A percentile compares a stretch with the other conserved stretches of the same genome.
phyloP scores from a whole-genome alignment of 371 early-diverging fungal genomes.

The Haplosporangium sp. region DNA sequence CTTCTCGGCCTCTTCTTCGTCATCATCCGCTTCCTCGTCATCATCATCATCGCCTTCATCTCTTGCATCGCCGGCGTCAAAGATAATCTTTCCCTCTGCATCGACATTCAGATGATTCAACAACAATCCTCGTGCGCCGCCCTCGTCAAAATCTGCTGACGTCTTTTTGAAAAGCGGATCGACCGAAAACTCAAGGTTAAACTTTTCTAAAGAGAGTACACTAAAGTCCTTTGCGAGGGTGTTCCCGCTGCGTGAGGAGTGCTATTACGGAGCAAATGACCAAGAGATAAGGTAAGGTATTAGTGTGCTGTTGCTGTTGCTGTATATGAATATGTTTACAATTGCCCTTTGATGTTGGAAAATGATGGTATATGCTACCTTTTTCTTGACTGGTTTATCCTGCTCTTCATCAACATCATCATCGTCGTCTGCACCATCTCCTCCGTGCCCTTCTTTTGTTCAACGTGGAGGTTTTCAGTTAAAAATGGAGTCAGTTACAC shows the following conservation, averaged over 20 bases:
- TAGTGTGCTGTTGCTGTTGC: background rate
- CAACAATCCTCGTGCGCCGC: slow-evolving; percentile 94
- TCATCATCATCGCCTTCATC: slow-evolving; percentile 57
- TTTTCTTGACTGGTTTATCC: slow-evolving; percentile 57
- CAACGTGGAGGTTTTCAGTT: background rate
- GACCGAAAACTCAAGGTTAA: slow-evolving; percentile 92
- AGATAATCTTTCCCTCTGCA: slow-evolving; percentile 87
- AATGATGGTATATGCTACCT: slow-evolving; percentile 16
- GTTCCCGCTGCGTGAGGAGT: slow-evolving; percentile 60
- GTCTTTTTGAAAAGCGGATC: slow-evolving; percentile 99
- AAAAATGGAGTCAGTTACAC: too few species aligned
- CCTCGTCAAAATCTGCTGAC: slow-evolving; percentile 98
- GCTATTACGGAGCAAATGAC: background rate
- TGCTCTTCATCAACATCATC: slow-evolving; percentile 61
- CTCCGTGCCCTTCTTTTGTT: slow-evolving; percentile 24
- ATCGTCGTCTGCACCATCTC: slow-evolving; percentile 62
- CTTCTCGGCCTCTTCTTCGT: slow-evolving; percentile 41
- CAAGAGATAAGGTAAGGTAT: slow-evolving; percentile 10
- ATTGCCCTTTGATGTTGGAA: background rate
- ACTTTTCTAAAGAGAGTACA: slow-evolving; percentile 83
- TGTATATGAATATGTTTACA: background rate
- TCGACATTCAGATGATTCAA: slow-evolving; percentile 88
- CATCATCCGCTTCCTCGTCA: slow-evolving; percentile 30
- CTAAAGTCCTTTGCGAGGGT: slow-evolving; percentile 88
- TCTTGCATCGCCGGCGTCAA: slow-evolving; percentile 91